Evolutionary conservation across 2,329 filamentous ascomycete genomes (phyloP).

Genomic region (Fusarium sp.): DNA sequence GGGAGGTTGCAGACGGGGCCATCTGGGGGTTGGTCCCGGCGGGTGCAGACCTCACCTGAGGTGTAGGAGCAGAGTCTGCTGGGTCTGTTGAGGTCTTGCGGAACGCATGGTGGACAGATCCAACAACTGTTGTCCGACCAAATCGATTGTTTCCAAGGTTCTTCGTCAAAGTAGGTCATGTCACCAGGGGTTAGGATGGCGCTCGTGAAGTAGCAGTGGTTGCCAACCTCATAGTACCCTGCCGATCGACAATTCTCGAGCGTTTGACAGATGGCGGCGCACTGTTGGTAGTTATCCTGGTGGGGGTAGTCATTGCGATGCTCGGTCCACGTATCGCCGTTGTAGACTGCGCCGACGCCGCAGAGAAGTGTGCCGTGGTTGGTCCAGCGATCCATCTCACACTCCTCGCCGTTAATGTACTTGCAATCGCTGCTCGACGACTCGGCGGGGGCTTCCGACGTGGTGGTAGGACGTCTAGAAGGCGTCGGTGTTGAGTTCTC

Average conservation of each 20-base stretch:
- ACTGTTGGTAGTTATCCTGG: slow-evolving; percentile 18
- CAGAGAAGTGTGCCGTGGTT: no score
- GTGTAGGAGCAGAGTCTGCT: background rate
- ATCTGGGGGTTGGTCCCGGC: background rate
- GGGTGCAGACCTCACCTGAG: background rate
- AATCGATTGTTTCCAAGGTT: background rate
- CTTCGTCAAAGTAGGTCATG: background rate
- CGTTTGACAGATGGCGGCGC: slow-evolving; percentile 16
- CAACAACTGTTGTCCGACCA: slow-evolving; percentile 24
- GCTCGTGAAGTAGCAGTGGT: slow-evolving; percentile 16
- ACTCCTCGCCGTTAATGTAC: slow-evolving; percentile 10
- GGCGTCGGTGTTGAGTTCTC: background rate
- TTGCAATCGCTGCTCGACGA: background rate
- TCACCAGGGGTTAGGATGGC: slow-evolving; percentile 1
- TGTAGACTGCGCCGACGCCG: background rate
- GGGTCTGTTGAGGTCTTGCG: background rate
- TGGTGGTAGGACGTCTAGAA: background rate
- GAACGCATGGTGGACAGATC: slow-evolving; percentile 10
- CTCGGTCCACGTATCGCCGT: slow-evolving; percentile 6
- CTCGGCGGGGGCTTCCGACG: background rate
- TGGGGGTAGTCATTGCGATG: slow-evolving; percentile 9
- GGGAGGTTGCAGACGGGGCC: background rate
- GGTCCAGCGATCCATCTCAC: no score
- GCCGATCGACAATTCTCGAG: slow-evolving; percentile 7
- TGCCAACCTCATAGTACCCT: slow-evolving; percentile 10